phyloP scores from a whole-genome alignment of 2,329 filamentous ascomycete species.

The Xylariaceae sp. region DNA sequence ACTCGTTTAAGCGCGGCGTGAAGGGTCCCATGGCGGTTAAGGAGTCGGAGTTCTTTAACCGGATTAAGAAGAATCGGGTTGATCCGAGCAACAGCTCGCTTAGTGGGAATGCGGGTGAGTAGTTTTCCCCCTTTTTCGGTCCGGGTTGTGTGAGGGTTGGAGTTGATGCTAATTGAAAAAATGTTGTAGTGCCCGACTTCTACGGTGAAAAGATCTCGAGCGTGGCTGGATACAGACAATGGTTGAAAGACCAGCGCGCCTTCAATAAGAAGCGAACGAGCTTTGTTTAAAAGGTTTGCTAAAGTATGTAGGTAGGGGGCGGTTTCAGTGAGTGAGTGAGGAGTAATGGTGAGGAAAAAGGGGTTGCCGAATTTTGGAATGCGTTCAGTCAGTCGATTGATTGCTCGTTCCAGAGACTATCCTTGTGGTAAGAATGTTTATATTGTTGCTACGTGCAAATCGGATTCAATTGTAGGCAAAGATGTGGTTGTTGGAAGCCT shows the following conservation, averaged over 20 bases:
- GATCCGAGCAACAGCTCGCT: slow-evolving; percentile 86
- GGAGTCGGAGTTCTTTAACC: slow-evolving; percentile 87
- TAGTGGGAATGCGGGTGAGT: slow-evolving; percentile 66
- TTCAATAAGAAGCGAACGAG: slow-evolving; percentile 86
- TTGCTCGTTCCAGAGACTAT: slow-evolving; percentile 8
- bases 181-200: slow-evolving; percentile 93
- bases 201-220: slow-evolving; percentile 98
- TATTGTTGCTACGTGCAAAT: slow-evolving; percentile 14
- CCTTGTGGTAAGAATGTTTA: slow-evolving; percentile 4
- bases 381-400: background rate
- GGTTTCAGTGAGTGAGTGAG: background rate
- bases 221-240: slow-evolving; percentile 83
- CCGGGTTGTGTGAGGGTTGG: background rate
- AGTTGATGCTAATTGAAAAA: too few species aligned
- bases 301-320: slow-evolving; percentile 14
- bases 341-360: background rate
- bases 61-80: slow-evolving; percentile 87
- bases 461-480: slow-evolving; percentile 2
- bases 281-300: slow-evolving; percentile 43
- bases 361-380: background rate
- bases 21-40: slow-evolving; percentile 73
- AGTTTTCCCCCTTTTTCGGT: background rate
- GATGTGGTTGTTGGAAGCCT: slow-evolving; percentile 29
- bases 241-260: slow-evolving; percentile 94
- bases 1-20: slow-evolving; percentile 64